These are phyloP conservation scores for Septoria petroselini DNA, from an alignment of 2,329 filamentous ascomycete species.

Conservation along the genomic window DNA sequence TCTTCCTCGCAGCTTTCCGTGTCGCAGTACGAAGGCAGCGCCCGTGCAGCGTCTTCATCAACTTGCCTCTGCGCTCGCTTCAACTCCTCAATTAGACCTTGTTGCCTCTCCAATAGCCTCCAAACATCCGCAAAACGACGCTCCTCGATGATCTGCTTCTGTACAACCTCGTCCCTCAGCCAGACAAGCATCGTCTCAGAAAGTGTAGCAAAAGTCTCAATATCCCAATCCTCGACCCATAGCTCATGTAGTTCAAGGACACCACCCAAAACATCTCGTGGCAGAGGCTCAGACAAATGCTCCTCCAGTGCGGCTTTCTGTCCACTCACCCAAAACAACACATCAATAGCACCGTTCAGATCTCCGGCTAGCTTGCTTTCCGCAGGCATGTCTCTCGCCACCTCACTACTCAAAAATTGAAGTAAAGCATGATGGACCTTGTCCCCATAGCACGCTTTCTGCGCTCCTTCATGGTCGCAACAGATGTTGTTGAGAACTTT, in stretches of 20 bases:
- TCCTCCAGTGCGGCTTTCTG: constrained; percentile 23
- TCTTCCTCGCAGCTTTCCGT: constrained; percentile 3
- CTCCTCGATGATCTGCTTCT: constrained; percentile 24
- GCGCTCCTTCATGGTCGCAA: constrained; percentile 35
- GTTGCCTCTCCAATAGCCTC: constrained; percentile 23
- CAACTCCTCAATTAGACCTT: constrained; percentile 5
- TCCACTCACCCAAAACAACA: constrained; percentile 32
- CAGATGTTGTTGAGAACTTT: constrained; percentile 47
- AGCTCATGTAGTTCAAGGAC: constrained; percentile 20
- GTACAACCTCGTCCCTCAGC: constrained; percentile 28
- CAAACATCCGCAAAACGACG: constrained; percentile 23
- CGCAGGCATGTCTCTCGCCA: not conserved
- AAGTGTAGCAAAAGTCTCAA: constrained; percentile 28
- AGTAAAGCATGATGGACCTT: constrained; percentile 24
- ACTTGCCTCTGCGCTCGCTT: not conserved
- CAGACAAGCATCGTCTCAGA: constrained; percentile 30
- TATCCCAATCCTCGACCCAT: constrained; percentile 10
- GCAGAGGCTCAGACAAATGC: constrained; percentile 11
- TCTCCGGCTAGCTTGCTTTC: not conserved
- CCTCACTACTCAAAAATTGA: constrained; percentile 9
- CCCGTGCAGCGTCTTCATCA: constrained; percentile 3
- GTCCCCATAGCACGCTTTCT: constrained; percentile 27
- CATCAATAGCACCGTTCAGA: constrained; percentile 21
- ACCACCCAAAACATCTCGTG: constrained; percentile 13
- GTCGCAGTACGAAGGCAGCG: not conserved